Evolutionary conservation across 257 asterid genomes (phyloP).

Genomic region (Ophiorrhiza pumila): DNA sequence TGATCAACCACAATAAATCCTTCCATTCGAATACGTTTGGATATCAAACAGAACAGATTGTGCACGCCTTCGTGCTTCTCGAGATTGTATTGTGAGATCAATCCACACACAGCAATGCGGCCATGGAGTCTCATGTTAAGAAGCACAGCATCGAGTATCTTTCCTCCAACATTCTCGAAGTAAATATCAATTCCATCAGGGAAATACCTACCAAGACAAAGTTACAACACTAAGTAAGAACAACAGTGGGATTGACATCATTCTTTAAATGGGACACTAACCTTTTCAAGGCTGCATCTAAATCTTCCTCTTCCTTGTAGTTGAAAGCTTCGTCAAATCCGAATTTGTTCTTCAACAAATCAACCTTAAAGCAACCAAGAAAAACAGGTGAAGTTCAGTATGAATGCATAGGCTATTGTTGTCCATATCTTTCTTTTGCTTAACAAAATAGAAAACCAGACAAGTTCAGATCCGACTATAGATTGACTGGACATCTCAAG

Average conservation of each 20-base stretch:
- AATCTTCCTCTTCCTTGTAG: conserved; percentile 33
- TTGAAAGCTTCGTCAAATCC: conserved; percentile 38
- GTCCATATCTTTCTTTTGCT: not conserved
- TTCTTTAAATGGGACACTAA: no score
- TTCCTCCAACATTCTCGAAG: conserved; percentile 52
- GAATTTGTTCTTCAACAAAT: conserved; percentile 32
- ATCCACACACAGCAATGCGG: conserved; percentile 43
- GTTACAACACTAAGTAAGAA: no score
- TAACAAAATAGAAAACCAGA: not conserved
- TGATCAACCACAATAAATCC: conserved; percentile 32
- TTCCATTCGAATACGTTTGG: conserved; percentile 36
- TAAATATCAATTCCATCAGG: conserved; percentile 48
- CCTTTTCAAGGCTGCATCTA: conserved; percentile 32
- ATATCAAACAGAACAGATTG: conserved; percentile 27
- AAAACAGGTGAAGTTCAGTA: not conserved
- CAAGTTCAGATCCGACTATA: no score
- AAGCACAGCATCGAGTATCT: conserved; percentile 50
- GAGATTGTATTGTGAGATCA: conserved; percentile 46
- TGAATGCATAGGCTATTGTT: not conserved
- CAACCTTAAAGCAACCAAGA: conserved; percentile 20
- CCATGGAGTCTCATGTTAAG: conserved; percentile 39
- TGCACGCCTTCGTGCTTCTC: conserved; percentile 28
- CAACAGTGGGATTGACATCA: no score
- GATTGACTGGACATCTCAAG: no score
- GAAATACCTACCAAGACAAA: conserved; percentile 27